Percentiles rank a stretch among this genome's conserved stretches.
phyloP scores from a whole-genome alignment of 2,329 filamentous ascomycete species.

The Drechslerella dactyloides region DNA sequence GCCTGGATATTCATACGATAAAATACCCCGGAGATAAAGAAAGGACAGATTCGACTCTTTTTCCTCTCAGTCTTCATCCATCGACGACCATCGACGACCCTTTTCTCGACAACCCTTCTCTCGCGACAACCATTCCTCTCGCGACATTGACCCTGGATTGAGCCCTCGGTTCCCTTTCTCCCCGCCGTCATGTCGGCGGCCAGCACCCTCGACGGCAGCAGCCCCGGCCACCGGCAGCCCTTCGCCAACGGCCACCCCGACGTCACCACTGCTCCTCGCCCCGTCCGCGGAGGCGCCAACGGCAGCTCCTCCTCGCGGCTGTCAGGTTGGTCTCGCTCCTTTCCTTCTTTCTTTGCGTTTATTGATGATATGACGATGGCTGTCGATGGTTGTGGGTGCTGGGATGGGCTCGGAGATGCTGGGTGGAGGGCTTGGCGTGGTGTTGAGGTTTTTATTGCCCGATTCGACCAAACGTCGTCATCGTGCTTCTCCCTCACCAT shows the following conservation, averaged over 20 bases:
- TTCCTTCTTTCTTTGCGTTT: background rate
- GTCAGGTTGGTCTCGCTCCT: slow-evolving; percentile 24
- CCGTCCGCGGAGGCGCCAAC: background rate
- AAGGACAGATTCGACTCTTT: too few species aligned
- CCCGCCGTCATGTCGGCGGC: slow-evolving; percentile 35
- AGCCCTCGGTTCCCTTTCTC: background rate
- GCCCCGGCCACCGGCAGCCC: slow-evolving; percentile 30
- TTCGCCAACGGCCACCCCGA: slow-evolving; percentile 31
- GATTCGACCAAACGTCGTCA: slow-evolving; percentile 4
- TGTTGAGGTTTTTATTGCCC: slow-evolving; percentile 17
- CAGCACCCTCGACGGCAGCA: slow-evolving; percentile 41
- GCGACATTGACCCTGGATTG: background rate
- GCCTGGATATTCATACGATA: too few species aligned
- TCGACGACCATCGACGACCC: too few species aligned
- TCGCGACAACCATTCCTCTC: background rate
- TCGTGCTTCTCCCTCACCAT: background rate
- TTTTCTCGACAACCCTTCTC: background rate
- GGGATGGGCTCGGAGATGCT: background rate
- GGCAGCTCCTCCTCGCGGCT: slow-evolving; percentile 16
- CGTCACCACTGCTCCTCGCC: background rate
- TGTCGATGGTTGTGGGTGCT: background rate
- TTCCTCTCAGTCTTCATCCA: too few species aligned
- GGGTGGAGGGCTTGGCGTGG: background rate
- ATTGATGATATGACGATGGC: too few species aligned
- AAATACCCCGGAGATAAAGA: too few species aligned